These are phyloP conservation scores for Emergomyces pasteurianus DNA, from an alignment of 2,329 filamentous ascomycete species.

Conservation along the genomic window DNA sequence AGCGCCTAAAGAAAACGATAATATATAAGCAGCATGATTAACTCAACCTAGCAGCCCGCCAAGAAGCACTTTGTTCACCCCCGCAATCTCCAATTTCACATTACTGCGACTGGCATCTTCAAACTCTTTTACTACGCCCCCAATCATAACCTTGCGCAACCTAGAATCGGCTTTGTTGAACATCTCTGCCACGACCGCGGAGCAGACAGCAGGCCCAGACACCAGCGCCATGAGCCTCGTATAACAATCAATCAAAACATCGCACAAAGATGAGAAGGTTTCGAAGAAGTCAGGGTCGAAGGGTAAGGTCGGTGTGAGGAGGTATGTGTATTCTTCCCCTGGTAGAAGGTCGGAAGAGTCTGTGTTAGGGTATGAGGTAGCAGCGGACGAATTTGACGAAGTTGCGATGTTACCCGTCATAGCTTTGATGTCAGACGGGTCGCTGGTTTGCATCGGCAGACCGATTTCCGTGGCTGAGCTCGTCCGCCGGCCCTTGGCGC, in stretches of 20 bases:
- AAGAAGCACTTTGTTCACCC: slow-evolving; percentile 77
- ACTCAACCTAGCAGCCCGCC: slow-evolving; percentile 59
- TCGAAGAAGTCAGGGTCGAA: slow-evolving; percentile 97
- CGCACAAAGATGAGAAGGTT: slow-evolving; percentile 90
- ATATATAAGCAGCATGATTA: not conserved
- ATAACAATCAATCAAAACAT: slow-evolving; percentile 90
- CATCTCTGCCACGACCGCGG: slow-evolving; percentile 60
- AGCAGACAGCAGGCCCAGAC: slow-evolving; percentile 61
- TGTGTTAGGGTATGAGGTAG: slow-evolving; percentile 32
- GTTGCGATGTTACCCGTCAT: slow-evolving; percentile 30
- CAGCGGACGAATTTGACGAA: slow-evolving; percentile 26
- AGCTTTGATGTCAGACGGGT: slow-evolving; percentile 37
- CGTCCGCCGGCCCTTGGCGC: slow-evolving; percentile 45
- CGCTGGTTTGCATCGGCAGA: slow-evolving; percentile 38
- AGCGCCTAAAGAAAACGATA: not conserved
- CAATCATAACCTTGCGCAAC: slow-evolving; percentile 78
- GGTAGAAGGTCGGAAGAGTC: slow-evolving; percentile 53
- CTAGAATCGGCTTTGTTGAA: slow-evolving; percentile 82
- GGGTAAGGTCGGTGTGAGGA: slow-evolving; percentile 82
- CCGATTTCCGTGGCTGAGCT: slow-evolving; percentile 51
- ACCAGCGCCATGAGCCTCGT: slow-evolving; percentile 64
- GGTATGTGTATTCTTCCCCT: slow-evolving; percentile 75
- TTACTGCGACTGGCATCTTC: slow-evolving; percentile 71
- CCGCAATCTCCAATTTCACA: slow-evolving; percentile 69
- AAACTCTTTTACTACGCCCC: slow-evolving; percentile 80